These are phyloP conservation scores for Eucalyptus regnans DNA, from an alignment of 345 rosid species.

Conservation along the genomic window DNA sequence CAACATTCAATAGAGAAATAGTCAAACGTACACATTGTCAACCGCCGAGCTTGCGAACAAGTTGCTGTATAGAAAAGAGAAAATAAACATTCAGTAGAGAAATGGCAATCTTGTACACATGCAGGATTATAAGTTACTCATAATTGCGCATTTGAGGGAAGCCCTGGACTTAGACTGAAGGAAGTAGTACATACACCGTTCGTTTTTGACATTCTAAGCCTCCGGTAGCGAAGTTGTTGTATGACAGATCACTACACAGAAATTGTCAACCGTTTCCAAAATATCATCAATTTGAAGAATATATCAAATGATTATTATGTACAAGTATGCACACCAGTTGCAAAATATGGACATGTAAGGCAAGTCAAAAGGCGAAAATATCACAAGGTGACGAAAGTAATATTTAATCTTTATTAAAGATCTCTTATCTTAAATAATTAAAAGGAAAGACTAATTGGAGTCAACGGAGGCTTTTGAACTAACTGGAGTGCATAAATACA, in stretches of 20 bases:
- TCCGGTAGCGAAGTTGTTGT: constrained; percentile 4
- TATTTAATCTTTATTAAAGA: neutral
- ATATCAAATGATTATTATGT: neutral
- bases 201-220: constrained; percentile 2
- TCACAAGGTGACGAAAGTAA: neutral
- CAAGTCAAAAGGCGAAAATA: neutral
- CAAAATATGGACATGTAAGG: neutral
- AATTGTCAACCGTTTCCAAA: neutral
- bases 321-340: neutral
- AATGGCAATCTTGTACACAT: accelerated
- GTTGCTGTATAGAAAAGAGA: no score
- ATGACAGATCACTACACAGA: constrained; percentile 22
- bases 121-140: accelerated
- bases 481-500: neutral
- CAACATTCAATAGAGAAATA: no score
- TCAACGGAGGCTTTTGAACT: accelerated
- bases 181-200: no score
- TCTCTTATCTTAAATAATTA: neutral
- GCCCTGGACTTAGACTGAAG: no score
- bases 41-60: no score
- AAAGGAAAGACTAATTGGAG: neutral
- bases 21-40: no score
- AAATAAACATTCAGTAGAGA: no score
- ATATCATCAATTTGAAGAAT: neutral
- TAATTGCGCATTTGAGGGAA: no score